Conservation (phyloP, 306 rosid species). For the Sechiopsis laciniata region DNA sequence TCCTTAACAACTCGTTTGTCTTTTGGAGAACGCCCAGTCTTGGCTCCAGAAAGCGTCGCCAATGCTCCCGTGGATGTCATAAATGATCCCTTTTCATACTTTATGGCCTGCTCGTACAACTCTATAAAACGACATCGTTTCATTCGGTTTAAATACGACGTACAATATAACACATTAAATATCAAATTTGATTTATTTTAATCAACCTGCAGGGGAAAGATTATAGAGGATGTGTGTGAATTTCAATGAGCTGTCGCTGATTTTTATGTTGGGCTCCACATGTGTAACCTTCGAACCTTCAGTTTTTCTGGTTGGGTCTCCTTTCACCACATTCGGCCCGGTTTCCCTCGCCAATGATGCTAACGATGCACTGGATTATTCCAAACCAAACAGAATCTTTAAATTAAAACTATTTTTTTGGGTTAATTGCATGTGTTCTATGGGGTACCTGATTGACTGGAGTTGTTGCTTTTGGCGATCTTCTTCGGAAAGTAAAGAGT, state of each 20-base stretch:
- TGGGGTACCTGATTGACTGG: slow-evolving; percentile 62
- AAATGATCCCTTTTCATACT: slow-evolving; percentile 72
- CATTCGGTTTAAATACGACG: background rate
- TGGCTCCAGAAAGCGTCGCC: slow-evolving; percentile 94
- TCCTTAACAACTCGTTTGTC: slow-evolving; percentile 87
- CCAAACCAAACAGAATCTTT: background rate
- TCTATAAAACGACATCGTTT: slow-evolving; percentile 30
- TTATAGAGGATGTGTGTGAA: slow-evolving; percentile 58
- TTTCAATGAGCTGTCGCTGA: slow-evolving; percentile 58
- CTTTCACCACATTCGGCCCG: slow-evolving; percentile 77
- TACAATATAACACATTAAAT: background rate
- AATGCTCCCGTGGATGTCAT: slow-evolving; percentile 66
- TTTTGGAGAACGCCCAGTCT: slow-evolving; percentile 87
- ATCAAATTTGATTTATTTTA: too few relatives aligned
- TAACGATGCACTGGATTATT: slow-evolving; percentile 52
- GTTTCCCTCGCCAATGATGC: slow-evolving; percentile 80
- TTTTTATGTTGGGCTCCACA: slow-evolving; percentile 52
- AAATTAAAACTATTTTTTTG: too few relatives aligned
- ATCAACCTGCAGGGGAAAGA: slow-evolving; percentile 89
- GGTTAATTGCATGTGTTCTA: too few relatives aligned
- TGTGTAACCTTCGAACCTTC: slow-evolving; percentile 39
- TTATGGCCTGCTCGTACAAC: slow-evolving; percentile 74
- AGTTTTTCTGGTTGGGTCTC: slow-evolving; percentile 57
- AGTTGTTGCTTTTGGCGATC: slow-evolving; percentile 68
- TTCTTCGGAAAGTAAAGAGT: slow-evolving; percentile 44